These are phyloP conservation scores for Rauvolfia tetraphylla DNA, from an alignment of 257 asterid genomes.

Conservation along the genomic window DNA sequence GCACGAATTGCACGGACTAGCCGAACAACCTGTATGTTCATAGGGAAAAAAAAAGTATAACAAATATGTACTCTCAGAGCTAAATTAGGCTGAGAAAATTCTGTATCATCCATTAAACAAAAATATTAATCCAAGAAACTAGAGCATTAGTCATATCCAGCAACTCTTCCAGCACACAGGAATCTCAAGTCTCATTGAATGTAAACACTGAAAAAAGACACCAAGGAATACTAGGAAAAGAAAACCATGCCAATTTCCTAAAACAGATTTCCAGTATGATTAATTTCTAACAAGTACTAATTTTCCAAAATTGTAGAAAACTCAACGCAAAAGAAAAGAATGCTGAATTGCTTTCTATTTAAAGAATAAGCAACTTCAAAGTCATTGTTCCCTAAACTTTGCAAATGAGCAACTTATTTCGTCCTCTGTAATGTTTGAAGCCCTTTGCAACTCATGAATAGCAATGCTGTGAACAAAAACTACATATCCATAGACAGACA, in stretches of 20 bases:
- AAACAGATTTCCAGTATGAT: no score
- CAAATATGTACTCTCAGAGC: neutral
- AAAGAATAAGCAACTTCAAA: neutral
- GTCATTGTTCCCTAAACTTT: neutral
- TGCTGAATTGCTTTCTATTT: neutral
- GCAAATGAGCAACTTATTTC: neutral
- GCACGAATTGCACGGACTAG: slow-evolving; percentile 76
- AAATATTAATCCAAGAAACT: neutral
- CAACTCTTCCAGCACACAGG: neutral
- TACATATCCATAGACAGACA: neutral
- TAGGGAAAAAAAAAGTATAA: neutral
- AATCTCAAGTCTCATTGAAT: neutral
- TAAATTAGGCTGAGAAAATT: neutral
- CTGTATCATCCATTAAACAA: neutral
- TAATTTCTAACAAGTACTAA: neutral
- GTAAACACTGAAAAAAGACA: neutral
- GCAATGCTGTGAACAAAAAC: neutral
- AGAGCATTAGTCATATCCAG: neutral
- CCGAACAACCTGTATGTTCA: slow-evolving; percentile 54
- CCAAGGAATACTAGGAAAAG: neutral
- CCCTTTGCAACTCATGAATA: neutral
- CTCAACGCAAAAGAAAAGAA: neutral
- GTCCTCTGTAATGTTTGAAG: neutral
- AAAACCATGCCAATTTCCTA: neutral
- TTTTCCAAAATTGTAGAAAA: neutral